Evolutionary conservation across 1,284 basidiomycete species (phyloP).

Genomic region (Cystobasidium sp.): DNA sequence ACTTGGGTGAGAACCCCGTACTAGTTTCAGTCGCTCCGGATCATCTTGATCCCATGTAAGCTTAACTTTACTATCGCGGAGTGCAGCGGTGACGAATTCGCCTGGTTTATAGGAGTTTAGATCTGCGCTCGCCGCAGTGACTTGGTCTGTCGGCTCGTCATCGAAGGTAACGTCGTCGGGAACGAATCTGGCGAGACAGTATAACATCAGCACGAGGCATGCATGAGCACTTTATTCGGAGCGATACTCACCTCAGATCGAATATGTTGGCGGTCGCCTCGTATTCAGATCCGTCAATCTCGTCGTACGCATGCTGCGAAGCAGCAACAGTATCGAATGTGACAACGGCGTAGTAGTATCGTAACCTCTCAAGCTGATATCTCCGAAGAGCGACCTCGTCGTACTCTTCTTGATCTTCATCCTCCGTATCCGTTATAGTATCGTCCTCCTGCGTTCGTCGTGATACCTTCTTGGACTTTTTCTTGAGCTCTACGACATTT

Average conservation of each 20-base stretch:
- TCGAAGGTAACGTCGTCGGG: slow-evolving; percentile 92
- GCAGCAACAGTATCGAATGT: slow-evolving; percentile 81
- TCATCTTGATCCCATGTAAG: slow-evolving; percentile 99
- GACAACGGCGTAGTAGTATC: slow-evolving; percentile 97
- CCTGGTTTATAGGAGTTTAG: slow-evolving; percentile 74
- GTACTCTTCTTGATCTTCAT: slow-evolving; percentile 61
- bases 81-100: slow-evolving; percentile 92
- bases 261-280: slow-evolving; percentile 97
- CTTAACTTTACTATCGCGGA: slow-evolving; percentile 98
- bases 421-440: slow-evolving; percentile 65
- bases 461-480: slow-evolving; percentile 50
- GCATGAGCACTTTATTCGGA: background rate
- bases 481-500: slow-evolving; percentile 48
- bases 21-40: slow-evolving; percentile 76
- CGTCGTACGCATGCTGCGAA: slow-evolving; percentile 79
- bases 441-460: slow-evolving; percentile 59
- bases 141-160: slow-evolving; percentile 65
- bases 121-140: slow-evolving; percentile 70
- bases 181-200: slow-evolving; percentile 68
- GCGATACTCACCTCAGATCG: slow-evolving; percentile 66
- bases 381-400: slow-evolving; percentile 86
- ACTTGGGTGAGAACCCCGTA: slow-evolving; percentile 61
- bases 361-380: slow-evolving; percentile 90
- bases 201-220: background rate
- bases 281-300: slow-evolving; percentile 92